Percentiles rank a stretch among this genome's conserved stretches.
phyloP scores from a whole-genome alignment of 2,329 filamentous ascomycete genomes.

The Sarocladium brachiariae region DNA sequence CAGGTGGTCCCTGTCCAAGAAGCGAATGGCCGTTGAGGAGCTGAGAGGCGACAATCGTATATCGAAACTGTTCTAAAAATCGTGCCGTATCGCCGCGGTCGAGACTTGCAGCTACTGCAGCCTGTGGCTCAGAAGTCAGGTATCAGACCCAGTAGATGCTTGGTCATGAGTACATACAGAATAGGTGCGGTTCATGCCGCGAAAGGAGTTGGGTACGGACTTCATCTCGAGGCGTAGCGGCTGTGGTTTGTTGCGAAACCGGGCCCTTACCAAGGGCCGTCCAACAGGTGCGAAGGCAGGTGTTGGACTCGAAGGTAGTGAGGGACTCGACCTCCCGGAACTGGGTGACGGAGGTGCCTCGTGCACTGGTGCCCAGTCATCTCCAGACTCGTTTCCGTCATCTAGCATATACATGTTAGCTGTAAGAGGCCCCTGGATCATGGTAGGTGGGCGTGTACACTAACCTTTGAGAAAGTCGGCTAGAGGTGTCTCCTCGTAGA shows the following conservation, averaged over 20 bases:
- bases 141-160: not conserved
- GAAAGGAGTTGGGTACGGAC: constrained; percentile 18
- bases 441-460: not conserved
- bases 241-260: constrained; percentile 39
- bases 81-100: constrained; percentile 72
- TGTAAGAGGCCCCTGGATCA: not conserved
- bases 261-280: constrained; percentile 45
- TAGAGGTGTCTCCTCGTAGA: constrained; percentile 81
- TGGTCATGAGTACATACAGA: constrained; percentile 35
- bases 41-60: constrained; percentile 87
- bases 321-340: constrained; percentile 30
- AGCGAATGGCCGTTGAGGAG: constrained; percentile 67
- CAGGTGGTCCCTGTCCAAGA: constrained; percentile 24
- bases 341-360: constrained; percentile 21
- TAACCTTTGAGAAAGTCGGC: constrained; percentile 84
- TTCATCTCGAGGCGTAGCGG: not conserved
- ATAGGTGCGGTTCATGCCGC: constrained; percentile 41
- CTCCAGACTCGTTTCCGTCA: constrained; percentile 40
- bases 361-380: constrained; percentile 38
- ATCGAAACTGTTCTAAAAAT: constrained; percentile 89
- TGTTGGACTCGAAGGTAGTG: constrained; percentile 39
- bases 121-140: constrained; percentile 36
- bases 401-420: constrained; percentile 22
- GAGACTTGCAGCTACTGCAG: constrained; percentile 63
- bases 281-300: constrained; percentile 49